A percentile compares a stretch with the other conserved stretches of the same genome.
phyloP scores from a whole-genome alignment of 2,329 filamentous ascomycete species.

The Ceratocystis destructans region DNA sequence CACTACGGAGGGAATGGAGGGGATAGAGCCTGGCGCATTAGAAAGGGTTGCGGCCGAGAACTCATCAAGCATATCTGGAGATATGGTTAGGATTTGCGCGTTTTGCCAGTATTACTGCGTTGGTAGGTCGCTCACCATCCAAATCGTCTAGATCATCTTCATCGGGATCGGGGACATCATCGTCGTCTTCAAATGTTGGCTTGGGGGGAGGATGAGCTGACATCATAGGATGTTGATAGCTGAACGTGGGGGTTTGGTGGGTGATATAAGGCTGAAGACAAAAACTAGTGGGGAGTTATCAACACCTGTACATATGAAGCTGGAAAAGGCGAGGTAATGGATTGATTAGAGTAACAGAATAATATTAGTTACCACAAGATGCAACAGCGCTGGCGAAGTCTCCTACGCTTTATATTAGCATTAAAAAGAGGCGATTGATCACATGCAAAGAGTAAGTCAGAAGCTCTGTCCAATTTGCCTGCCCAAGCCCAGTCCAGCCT shows the following conservation, averaged over 20 bases:
- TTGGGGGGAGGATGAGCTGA: slow-evolving; percentile 16
- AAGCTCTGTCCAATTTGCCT: not conserved
- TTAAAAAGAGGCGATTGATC: not conserved
- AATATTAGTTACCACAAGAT: not conserved
- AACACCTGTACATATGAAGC: too few relatives aligned
- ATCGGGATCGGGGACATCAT: slow-evolving; percentile 70
- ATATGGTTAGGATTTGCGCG: slow-evolving; percentile 13
- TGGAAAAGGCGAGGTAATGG: not conserved
- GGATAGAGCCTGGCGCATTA: slow-evolving; percentile 6
- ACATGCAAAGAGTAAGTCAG: not conserved
- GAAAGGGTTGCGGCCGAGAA: slow-evolving; percentile 48
- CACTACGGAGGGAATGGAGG: slow-evolving; percentile 29
- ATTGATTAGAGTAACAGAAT: not conserved
- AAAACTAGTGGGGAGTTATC: not conserved
- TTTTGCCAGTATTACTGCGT: not conserved
- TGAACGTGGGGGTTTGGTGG: not conserved
- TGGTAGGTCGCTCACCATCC: slow-evolving; percentile 47
- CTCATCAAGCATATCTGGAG: slow-evolving; percentile 78
- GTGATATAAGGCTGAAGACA: not conserved
- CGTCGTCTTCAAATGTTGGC: slow-evolving; percentile 25
- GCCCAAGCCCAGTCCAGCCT: not conserved
- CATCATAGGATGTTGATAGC: not conserved
- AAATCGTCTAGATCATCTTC: slow-evolving; percentile 86
- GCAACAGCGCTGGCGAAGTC: not conserved
- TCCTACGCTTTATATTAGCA: not conserved